A percentile compares a stretch with the other conserved stretches of the same genome.
Evolutionary conservation across 176 grass and related monocot species (phyloP).

Genomic region (Canna indica): DNA sequence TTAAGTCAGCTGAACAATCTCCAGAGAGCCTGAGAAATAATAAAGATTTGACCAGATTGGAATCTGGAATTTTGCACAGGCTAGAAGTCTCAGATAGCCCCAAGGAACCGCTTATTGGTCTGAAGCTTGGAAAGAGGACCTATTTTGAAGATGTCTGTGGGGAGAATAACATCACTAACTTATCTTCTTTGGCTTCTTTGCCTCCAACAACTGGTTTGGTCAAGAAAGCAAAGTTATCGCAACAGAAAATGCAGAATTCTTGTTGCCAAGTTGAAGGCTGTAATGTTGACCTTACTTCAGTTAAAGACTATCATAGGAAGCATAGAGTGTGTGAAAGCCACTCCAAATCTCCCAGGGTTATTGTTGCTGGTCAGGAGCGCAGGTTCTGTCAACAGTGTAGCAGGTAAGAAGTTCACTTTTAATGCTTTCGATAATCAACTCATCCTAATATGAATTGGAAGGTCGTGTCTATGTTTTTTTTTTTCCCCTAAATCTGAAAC

Average conservation of each 20-base stretch:
- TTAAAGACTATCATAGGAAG: constrained; percentile 18
- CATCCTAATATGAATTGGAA: not conserved
- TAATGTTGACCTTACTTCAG: constrained; percentile 6
- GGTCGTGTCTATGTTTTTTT: not conserved
- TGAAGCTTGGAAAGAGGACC: constrained; percentile 20
- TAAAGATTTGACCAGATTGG: not conserved
- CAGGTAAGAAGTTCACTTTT: not conserved
- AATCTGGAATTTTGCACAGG: not conserved
- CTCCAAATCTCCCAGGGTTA: constrained; percentile 10
- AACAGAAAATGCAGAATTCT: not conserved
- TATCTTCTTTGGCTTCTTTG: not conserved
- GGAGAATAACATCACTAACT: not conserved
- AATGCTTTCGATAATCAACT: not conserved
- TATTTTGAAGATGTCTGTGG: constrained; percentile 13
- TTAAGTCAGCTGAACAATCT: not conserved
- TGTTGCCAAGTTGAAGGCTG: constrained; percentile 19
- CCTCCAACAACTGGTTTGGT: not conserved
- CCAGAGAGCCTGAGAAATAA: not conserved
- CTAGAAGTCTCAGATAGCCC: not conserved
- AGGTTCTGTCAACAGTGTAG: constrained; percentile 21
- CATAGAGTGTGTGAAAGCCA: constrained; percentile 16
- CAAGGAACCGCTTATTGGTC: constrained; percentile 1
- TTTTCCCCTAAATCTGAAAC: no score
- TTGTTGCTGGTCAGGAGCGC: constrained; percentile 11
- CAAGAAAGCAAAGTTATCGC: constrained; percentile 1